Evolutionary conservation across 2,329 filamentous ascomycete species (phyloP), one percentile per base, ranked within the genome.

Genomic region (Aotearoamyces nothofagi): DNA sequence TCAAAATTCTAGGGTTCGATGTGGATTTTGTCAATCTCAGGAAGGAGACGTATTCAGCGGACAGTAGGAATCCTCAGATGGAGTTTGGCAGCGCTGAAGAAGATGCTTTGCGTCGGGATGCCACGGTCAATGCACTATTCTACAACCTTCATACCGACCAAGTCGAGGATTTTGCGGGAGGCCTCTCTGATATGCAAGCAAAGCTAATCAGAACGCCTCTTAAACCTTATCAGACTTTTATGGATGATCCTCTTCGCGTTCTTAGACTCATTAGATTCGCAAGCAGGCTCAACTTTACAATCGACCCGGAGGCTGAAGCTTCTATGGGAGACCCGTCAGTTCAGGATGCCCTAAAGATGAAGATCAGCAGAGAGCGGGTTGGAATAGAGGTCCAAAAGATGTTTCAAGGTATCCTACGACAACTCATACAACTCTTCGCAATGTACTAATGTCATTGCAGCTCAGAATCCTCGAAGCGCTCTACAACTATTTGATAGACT

Each of bases 81-180:
- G 84, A 93, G 49, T 94, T 94, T 52, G 90, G 87, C 4, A 93
- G 83, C 0, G 77, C 87, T 1, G 67, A 80, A 48, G 84, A 98
- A 52, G 87, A 98, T 53, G 87, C 87, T 2, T 50, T 84, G 40
- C 74, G 87, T 13, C 73, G 87, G 26, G 87, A 98, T 58, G 86
- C 87, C 13, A 94, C 84, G 1, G 74, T 96, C 36, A 98, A 98
- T 50, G 83, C 90, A 14, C 69, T 98, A 37, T 96, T 96, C 56
- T 96, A 90, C 60, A 96, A 96, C 43, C 58, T 98, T 22, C 74
- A 86, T 45, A 83, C 77, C 1, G 66, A 70, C 17, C 44, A 65
- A 33, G 67, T 96, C 19, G 87, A 96, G 51, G 90, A 98, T 49
- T 78, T 92, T 36, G 92, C 83, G 0, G 66, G 67, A 5, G 87